phyloP scores from a whole-genome alignment of 1,139 yeast species.

The Candida frijolesensis region DNA sequence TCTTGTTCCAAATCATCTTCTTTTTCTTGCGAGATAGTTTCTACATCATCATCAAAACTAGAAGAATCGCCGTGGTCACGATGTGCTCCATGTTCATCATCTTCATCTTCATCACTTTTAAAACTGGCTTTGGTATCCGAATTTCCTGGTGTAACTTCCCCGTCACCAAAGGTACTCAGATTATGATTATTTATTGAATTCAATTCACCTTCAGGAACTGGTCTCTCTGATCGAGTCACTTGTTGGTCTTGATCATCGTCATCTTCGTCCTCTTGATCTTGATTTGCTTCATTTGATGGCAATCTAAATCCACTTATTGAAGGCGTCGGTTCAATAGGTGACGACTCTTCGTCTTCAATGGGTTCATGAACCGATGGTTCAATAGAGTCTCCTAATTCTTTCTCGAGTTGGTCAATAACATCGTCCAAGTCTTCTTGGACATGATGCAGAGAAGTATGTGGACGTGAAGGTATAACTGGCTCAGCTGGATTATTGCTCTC shows the following conservation, averaged over 20 bases:
- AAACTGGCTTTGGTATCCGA: slow-evolving; percentile 33
- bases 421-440: not conserved
- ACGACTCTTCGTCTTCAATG: not conserved
- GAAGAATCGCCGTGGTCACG: slow-evolving; percentile 18
- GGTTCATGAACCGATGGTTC: not conserved
- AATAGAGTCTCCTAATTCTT: not conserved
- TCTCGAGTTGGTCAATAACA: slow-evolving; percentile 1
- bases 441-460: not conserved
- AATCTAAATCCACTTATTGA: not conserved
- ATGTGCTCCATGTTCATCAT: slow-evolving; percentile 14
- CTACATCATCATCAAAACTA: slow-evolving; percentile 38
- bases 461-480: not conserved
- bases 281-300: not conserved
- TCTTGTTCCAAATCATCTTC: slow-evolving; percentile 15
- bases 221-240: not conserved
- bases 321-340: not conserved
- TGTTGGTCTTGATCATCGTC: not conserved
- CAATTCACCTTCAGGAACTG: slow-evolving; percentile 2
- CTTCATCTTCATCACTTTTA: slow-evolving; percentile 32
- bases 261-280: not conserved
- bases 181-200: not conserved
- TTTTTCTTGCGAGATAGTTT: slow-evolving; percentile 34
- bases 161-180: slow-evolving; percentile 23
- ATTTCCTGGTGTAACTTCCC: slow-evolving; percentile 41
- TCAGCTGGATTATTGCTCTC: not conserved